These are phyloP conservation scores for Epichloe coenophiala DNA, from an alignment of 2,329 filamentous ascomycete genomes.

Conservation along the genomic window DNA sequence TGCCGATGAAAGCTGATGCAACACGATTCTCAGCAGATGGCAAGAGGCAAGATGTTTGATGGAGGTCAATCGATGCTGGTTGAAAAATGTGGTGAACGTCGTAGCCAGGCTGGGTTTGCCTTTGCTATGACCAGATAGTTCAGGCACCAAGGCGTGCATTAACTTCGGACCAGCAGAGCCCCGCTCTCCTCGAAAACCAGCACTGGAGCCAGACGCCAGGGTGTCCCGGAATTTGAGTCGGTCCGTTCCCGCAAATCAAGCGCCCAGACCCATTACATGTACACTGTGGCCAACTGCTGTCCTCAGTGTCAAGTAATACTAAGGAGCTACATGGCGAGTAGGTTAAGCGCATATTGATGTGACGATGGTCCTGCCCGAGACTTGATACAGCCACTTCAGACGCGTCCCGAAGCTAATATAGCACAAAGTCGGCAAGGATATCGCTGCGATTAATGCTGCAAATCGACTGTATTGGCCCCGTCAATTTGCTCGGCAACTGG, in stretches of 20 bases:
- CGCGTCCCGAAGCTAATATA: background rate
- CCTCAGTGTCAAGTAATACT: background rate
- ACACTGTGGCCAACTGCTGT: constrained; percentile 3
- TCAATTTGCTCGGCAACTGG: background rate
- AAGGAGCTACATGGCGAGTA: constrained; percentile 1
- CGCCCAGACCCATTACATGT: background rate
- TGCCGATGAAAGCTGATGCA: constrained; percentile 12
- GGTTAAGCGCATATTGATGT: background rate
- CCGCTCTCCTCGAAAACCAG: too few relatives aligned
- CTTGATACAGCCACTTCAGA: background rate
- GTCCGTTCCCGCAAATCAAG: constrained; percentile 7
- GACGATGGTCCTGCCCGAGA: background rate
- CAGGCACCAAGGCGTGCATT: constrained; percentile 17
- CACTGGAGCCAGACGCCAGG: background rate
- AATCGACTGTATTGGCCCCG: background rate
- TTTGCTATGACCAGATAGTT: constrained; percentile 15
- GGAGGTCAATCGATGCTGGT: constrained; percentile 17
- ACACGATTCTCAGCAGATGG: constrained; percentile 13
- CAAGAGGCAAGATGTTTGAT: constrained; percentile 12
- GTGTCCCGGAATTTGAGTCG: constrained; percentile 7
- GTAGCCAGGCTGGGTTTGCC: constrained; percentile 7
- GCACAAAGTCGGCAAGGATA: background rate
- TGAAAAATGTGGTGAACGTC: constrained; percentile 19
- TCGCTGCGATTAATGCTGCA: background rate
- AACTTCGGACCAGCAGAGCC: background rate